phyloP scores from a whole-genome alignment of 768 basidiomycete species.

The Phaeotremella skinneri region DNA sequence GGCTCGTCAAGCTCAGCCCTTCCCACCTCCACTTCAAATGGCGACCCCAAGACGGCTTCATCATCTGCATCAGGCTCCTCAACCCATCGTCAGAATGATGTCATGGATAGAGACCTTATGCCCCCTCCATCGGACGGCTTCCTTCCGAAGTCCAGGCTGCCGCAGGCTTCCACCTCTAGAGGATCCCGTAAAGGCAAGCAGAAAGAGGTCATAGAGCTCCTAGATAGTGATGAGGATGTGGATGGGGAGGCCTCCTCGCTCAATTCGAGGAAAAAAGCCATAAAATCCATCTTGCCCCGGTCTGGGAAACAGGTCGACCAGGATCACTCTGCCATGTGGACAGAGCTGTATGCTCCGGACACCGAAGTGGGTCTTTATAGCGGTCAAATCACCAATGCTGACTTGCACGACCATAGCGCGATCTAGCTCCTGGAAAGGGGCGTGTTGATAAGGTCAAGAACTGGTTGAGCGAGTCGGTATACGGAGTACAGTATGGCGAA shows the following conservation, averaged over 20 bases:
- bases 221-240: conserved; percentile 27
- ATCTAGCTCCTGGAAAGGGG: conserved; percentile 48
- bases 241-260: background rate
- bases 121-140: conserved; percentile 35
- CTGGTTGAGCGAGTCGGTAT: conserved; percentile 48
- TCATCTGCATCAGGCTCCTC: conserved; percentile 11
- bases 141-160: conserved; percentile 10
- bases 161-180: background rate
- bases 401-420: conserved; percentile 19
- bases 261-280: conserved; percentile 9
- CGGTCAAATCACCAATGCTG: conserved; percentile 4
- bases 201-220: conserved; percentile 27
- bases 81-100: conserved; percentile 5
- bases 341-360: conserved; percentile 37
- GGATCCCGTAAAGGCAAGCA: conserved; percentile 18
- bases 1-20: background rate
- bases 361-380: conserved; percentile 23
- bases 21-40: background rate
- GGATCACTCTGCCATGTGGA: conserved; percentile 34
- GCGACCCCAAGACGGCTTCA: background rate
- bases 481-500: conserved; percentile 29
- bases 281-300: background rate
- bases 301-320: background rate
- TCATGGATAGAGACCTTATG: conserved; percentile 32
- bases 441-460: conserved; percentile 37